A percentile compares a stretch with the other conserved stretches of the same genome.
Evolutionary conservation across 805 yeast species (phyloP).

Genomic region (Metschnikowia kunwiensis): DNA sequence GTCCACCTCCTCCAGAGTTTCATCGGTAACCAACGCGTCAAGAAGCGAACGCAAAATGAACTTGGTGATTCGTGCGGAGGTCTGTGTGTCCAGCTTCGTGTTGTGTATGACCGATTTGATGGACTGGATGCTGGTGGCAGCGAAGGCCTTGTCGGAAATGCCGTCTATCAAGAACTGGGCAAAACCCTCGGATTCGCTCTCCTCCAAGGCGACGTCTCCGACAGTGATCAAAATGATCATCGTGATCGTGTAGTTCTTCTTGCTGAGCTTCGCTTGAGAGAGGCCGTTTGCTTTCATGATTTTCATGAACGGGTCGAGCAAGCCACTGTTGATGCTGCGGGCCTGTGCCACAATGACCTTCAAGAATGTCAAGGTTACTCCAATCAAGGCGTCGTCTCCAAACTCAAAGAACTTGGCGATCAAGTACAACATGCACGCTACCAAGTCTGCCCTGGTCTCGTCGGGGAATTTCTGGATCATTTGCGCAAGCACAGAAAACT

Average conservation of each 20-base stretch:
- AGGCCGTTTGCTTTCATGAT: slow-evolving; percentile 6
- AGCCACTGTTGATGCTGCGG: slow-evolving; percentile 12
- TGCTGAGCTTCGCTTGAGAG: slow-evolving; percentile 4
- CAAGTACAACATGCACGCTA: slow-evolving; percentile 64
- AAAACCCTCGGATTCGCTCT: slow-evolving; percentile 23
- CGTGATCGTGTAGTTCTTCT: slow-evolving; percentile 32
- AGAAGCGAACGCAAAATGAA: slow-evolving; percentile 46
- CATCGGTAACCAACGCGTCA: slow-evolving; percentile 16
- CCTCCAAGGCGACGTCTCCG: slow-evolving; percentile 30
- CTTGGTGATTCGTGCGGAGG: slow-evolving; percentile 41
- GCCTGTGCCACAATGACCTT: slow-evolving; percentile 32
- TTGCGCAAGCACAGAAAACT: slow-evolving; percentile 51
- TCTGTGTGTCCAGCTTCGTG: slow-evolving; percentile 21
- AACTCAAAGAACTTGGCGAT: slow-evolving; percentile 54
- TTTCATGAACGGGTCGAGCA: slow-evolving; percentile 26
- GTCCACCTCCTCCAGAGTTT: slow-evolving; percentile 21
- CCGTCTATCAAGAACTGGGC: slow-evolving; percentile 26
- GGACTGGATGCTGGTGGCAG: slow-evolving; percentile 48
- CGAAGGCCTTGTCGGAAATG: slow-evolving; percentile 21
- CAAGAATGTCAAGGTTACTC: slow-evolving; percentile 47
- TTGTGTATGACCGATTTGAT: slow-evolving; percentile 52
- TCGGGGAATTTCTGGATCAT: slow-evolving; percentile 63
- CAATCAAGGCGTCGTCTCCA: slow-evolving; percentile 38
- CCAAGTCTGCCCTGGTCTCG: slow-evolving; percentile 64
- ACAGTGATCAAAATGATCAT: slow-evolving; percentile 33